Evolutionary conservation across 2,329 filamentous ascomycete species (phyloP).

Genomic region (Epichloe sp.): DNA sequence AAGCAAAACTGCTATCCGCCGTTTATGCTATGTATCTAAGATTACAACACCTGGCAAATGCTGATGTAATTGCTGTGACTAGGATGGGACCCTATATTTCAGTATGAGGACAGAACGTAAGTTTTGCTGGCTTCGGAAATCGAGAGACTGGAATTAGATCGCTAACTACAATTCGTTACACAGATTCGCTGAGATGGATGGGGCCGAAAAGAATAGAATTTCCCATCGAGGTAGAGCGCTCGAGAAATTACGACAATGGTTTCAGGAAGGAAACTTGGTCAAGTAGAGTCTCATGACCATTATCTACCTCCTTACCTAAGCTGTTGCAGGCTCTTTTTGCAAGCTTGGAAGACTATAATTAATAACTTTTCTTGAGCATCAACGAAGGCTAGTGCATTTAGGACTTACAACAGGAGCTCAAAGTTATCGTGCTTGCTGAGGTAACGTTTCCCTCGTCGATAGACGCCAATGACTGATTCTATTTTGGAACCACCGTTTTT

Average conservation of each 20-base stretch:
- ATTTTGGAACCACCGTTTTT: conserved; percentile 25
- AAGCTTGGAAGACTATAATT: not conserved
- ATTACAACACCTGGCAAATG: not conserved
- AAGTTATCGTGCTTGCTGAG: conserved; percentile 62
- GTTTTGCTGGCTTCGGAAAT: conserved; percentile 16
- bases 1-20: not conserved
- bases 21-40: not conserved
- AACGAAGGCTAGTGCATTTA: not conserved
- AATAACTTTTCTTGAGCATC: not conserved
- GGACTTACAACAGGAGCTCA: conserved; percentile 58
- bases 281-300: not conserved
- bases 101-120: conserved; percentile 76
- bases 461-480: conserved; percentile 48
- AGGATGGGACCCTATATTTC: conserved; percentile 97
- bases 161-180: not conserved
- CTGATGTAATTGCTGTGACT: not conserved
- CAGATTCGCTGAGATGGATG: conserved; percentile 89
- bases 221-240: conserved; percentile 86
- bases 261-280: conserved; percentile 21
- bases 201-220: conserved; percentile 74
- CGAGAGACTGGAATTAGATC: not conserved
- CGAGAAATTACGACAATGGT: conserved; percentile 72
- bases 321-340: not conserved
- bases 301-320: not conserved
- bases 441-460: conserved; percentile 57